Evolutionary conservation across 805 yeast genomes (phyloP).

Genomic region (Metahyphopichia silvanorum): DNA sequence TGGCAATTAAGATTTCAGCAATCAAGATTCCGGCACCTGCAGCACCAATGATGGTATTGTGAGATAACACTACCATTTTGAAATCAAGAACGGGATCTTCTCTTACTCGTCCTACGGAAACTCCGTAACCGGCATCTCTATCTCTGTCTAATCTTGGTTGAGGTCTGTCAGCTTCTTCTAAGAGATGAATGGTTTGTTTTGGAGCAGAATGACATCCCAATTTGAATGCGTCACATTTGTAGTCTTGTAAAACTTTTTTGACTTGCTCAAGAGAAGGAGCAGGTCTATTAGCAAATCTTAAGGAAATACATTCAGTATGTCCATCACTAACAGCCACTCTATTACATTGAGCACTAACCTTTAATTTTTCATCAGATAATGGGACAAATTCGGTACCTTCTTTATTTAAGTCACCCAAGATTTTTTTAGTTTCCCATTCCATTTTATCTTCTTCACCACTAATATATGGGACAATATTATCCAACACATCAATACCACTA

Average conservation of each 20-base stretch:
- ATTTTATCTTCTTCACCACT: conserved; percentile 97
- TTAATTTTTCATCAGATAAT: conserved; percentile 65
- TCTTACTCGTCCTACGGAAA: conserved; percentile 91
- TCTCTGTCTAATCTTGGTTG: conserved; percentile 97
- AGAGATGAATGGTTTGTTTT: conserved; percentile 82
- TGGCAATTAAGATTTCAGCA: conserved; percentile 84
- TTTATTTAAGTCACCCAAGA: conserved; percentile 63
- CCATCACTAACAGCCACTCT: conserved; percentile 97
- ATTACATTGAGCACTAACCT: conserved; percentile 93
- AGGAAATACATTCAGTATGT: conserved; percentile 91
- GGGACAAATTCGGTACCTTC: conserved; percentile 54
- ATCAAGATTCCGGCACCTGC: conserved; percentile 97
- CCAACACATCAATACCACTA: conserved; percentile 90
- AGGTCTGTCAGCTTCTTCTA: conserved; percentile 91
- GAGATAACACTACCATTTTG: conserved; percentile 97
- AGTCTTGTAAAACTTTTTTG: conserved; percentile 64
- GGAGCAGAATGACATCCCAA: conserved; percentile 92
- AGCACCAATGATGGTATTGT: conserved; percentile 97
- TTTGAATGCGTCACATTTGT: conserved; percentile 76
- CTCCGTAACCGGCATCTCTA: conserved; percentile 91
- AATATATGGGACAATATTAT: conserved; percentile 91
- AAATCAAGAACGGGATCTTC: conserved; percentile 89
- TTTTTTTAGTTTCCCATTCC: conserved; percentile 97
- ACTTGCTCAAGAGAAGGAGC: conserved; percentile 84
- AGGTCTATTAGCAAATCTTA: conserved; percentile 76